Evolutionary conservation across 2,329 filamentous ascomycete genomes (phyloP).

Genomic region (Cadophora sp.): DNA sequence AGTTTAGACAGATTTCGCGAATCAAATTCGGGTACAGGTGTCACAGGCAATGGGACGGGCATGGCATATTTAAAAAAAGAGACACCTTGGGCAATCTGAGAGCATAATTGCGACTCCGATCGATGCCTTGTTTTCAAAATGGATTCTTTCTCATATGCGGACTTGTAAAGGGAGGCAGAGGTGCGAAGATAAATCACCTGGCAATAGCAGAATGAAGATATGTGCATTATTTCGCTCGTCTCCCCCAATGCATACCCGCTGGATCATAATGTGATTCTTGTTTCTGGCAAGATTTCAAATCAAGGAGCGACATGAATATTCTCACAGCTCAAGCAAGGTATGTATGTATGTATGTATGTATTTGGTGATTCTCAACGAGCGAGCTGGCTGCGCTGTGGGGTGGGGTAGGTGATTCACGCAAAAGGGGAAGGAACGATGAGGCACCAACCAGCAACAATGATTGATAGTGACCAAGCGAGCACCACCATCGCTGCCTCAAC

Average conservation of each 20-base stretch:
- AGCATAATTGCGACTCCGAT: constrained; percentile 26
- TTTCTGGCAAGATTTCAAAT: too few species aligned
- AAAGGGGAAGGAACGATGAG: not conserved
- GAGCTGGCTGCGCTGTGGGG: too few species aligned
- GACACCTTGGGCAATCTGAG: constrained; percentile 28
- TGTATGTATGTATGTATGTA: too few species aligned
- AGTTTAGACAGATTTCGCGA: constrained; percentile 34
- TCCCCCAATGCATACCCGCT: not conserved
- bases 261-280: too few species aligned
- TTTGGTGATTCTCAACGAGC: too few species aligned
- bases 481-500: not conserved
- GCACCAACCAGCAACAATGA: not conserved
- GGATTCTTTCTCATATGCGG: constrained; percentile 4
- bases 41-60: constrained; percentile 19
- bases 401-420: not conserved
- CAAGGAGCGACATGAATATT: too few species aligned
- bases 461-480: not conserved
- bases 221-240: constrained; percentile 3
- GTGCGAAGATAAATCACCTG: constrained; percentile 2
- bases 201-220: constrained; percentile 23
- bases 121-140: constrained; percentile 15
- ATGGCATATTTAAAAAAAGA: constrained; percentile 24
- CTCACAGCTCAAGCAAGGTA: too few species aligned
- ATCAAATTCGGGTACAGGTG: constrained; percentile 23
- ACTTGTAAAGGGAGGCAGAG: constrained; percentile 19